Conservation (phyloP, 352 stramenopile species). For the Globisporangium polare region DNA sequence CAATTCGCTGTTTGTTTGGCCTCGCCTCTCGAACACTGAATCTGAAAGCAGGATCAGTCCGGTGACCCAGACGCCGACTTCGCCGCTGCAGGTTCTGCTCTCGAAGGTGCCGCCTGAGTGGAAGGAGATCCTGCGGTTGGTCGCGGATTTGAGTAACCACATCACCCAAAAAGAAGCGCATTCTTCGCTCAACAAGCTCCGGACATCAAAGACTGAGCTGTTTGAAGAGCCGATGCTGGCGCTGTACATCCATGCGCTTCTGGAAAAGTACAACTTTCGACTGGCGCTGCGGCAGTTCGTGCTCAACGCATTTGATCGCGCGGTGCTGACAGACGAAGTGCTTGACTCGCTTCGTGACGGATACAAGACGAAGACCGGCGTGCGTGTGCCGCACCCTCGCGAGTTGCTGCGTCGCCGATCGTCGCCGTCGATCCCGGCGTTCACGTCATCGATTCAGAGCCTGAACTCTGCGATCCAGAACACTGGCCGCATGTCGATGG, state of each 20-base stretch:
- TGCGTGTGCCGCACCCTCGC: constrained; percentile 42
- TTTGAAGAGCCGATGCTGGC: constrained; percentile 84
- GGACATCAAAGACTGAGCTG: constrained; percentile 55
- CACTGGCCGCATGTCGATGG: constrained; percentile 54
- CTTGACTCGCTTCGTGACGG: constrained; percentile 60
- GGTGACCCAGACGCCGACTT: constrained; percentile 56
- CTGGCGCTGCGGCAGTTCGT: constrained; percentile 84
- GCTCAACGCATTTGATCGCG: constrained; percentile 80
- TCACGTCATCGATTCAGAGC: constrained; percentile 81
- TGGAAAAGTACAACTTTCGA: constrained; percentile 85
- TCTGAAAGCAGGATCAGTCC: constrained; percentile 24
- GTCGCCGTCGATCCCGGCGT: constrained; percentile 84
- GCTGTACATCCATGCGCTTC: constrained; percentile 75
- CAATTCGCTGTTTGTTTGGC: constrained; percentile 81
- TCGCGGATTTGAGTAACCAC: constrained; percentile 85
- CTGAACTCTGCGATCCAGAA: constrained; percentile 75
- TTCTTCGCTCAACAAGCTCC: constrained; percentile 80
- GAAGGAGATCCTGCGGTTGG: constrained; percentile 70
- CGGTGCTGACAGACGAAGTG: constrained; percentile 68
- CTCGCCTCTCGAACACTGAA: constrained; percentile 24
- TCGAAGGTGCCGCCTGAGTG: constrained; percentile 69
- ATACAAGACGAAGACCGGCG: constrained; percentile 37
- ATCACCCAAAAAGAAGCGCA: constrained; percentile 89
- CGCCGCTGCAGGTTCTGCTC: constrained; percentile 62
- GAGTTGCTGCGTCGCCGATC: constrained; percentile 66